A percentile compares a stretch with the other conserved stretches of the same genome.
Conservation (phyloP, 2,329 filamentous ascomycete species). For the Colletotrichum caudatum region DNA sequence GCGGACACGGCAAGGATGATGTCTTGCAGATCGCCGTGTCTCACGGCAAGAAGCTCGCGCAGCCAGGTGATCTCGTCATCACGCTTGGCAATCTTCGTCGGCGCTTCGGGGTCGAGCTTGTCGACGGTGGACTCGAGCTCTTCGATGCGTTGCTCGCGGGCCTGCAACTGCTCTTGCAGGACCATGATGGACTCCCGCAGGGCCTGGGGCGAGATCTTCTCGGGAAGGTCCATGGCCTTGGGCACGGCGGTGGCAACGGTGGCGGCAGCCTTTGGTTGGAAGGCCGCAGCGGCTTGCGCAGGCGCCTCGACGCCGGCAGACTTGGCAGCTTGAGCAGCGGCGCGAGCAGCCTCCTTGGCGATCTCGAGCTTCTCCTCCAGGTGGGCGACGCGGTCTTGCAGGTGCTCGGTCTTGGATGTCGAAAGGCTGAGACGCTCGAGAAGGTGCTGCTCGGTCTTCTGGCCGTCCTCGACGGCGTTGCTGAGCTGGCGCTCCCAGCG, state of each 20-base stretch:
- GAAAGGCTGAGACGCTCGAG: conserved; percentile 85
- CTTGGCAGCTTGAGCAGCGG: conserved; percentile 82
- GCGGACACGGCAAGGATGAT: conserved; percentile 84
- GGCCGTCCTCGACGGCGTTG: conserved; percentile 83
- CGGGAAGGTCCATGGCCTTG: conserved; percentile 68
- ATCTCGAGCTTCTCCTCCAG: conserved; percentile 93
- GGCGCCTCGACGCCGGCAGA: conserved; percentile 60
- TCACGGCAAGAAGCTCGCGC: conserved; percentile 89
- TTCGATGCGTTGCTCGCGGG: conserved; percentile 91
- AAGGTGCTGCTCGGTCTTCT: conserved; percentile 82
- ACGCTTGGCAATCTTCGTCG: conserved; percentile 86
- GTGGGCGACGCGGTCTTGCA: conserved; percentile 86
- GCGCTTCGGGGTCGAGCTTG: conserved; percentile 79
- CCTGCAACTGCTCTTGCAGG: conserved; percentile 94
- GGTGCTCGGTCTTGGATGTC: conserved; percentile 84
- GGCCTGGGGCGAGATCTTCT: conserved; percentile 94
- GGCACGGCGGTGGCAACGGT: conserved; percentile 49
- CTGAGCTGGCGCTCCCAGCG: conserved; percentile 80
- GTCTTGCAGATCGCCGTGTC: conserved; percentile 91
- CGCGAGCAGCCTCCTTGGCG: conserved; percentile 86
- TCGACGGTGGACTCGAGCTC: conserved; percentile 80
- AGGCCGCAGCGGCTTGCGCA: conserved; percentile 46
- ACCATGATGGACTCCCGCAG: conserved; percentile 96
- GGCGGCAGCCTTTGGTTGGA: conserved; percentile 50
- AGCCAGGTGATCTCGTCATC: conserved; percentile 97